Conservation (phyloP, 192 early-diverging fungal genomes). For the Backusella luteola region DNA sequence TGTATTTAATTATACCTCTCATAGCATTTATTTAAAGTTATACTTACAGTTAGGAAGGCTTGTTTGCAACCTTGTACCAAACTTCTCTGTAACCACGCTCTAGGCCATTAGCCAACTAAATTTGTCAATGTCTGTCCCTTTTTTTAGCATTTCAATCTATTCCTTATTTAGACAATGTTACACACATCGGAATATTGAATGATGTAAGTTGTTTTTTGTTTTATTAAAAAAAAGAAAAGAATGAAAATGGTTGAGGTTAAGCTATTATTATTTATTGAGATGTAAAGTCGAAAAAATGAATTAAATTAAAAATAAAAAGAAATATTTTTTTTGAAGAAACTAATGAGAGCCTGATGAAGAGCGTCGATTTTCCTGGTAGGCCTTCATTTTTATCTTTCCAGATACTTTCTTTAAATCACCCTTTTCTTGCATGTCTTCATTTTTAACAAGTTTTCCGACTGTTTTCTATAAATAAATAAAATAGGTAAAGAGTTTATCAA, state of each 20-base stretch:
- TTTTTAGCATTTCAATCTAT: not conserved
- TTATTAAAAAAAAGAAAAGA: not conserved
- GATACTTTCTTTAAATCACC: slow-evolving; percentile 7
- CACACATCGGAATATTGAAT: not conserved
- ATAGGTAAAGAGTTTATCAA: not conserved
- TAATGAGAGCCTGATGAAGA: not conserved
- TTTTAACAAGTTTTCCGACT: not conserved
- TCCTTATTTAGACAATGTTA: not conserved
- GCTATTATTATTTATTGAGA: not conserved
- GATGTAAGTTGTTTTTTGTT: not conserved
- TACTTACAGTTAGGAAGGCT: not conserved
- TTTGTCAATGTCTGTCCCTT: not conserved
- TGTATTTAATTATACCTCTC: not conserved
- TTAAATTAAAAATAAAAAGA: not conserved
- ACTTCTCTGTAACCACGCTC: not conserved
- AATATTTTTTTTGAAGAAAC: not conserved
- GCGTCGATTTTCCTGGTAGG: not conserved
- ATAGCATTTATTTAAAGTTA: not conserved
- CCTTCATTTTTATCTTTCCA: slow-evolving; percentile 3
- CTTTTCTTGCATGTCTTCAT: not conserved
- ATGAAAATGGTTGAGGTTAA: not conserved
- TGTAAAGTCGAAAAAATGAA: not conserved
- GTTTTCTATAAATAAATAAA: not conserved
- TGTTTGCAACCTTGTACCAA: not conserved
- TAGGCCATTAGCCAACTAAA: not conserved